Conservation (phyloP, 768 basidiomycete species). For the Leucosporidium scottii region DNA sequence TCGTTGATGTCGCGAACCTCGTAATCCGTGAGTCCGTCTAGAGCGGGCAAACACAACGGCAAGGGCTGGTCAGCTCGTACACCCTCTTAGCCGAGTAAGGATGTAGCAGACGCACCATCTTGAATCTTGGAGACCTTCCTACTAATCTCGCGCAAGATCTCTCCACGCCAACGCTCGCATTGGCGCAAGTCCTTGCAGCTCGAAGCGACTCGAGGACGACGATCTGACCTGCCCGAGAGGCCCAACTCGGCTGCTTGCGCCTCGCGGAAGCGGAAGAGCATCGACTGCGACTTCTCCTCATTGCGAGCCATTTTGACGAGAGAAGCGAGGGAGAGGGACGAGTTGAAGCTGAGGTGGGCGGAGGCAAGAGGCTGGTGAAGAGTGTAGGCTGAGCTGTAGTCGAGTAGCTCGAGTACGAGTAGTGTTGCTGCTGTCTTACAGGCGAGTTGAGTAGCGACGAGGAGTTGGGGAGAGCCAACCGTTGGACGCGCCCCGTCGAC, state of each 20-base stretch:
- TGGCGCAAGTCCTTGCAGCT: slow-evolving; percentile 84
- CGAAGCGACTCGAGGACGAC: slow-evolving; percentile 85
- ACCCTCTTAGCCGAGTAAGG: background rate
- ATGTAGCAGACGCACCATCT: slow-evolving; percentile 57
- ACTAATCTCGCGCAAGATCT: slow-evolving; percentile 88
- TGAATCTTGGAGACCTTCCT: slow-evolving; percentile 97
- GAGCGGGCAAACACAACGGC: background rate
- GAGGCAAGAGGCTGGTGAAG: too few species aligned
- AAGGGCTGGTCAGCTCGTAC: background rate
- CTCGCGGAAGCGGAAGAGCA: slow-evolving; percentile 92
- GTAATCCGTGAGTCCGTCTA: slow-evolving; percentile 89
- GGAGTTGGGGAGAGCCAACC: too few species aligned
- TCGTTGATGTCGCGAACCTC: slow-evolving; percentile 94
- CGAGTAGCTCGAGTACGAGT: too few species aligned
- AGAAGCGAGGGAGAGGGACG: too few species aligned
- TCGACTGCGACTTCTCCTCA: slow-evolving; percentile 95
- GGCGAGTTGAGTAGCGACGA: too few species aligned
- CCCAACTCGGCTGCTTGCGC: slow-evolving; percentile 94
- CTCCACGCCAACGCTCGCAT: slow-evolving; percentile 92
- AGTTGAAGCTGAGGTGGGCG: too few species aligned
- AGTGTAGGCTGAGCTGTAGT: too few species aligned
- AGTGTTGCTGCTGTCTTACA: too few species aligned
- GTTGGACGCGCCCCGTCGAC: too few species aligned
- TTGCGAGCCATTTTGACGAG: slow-evolving; percentile 64
- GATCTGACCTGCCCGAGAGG: slow-evolving; percentile 65